phyloP scores from a whole-genome alignment of 192 early-diverging fungal genomes.

The Glomus cerebriforme region DNA sequence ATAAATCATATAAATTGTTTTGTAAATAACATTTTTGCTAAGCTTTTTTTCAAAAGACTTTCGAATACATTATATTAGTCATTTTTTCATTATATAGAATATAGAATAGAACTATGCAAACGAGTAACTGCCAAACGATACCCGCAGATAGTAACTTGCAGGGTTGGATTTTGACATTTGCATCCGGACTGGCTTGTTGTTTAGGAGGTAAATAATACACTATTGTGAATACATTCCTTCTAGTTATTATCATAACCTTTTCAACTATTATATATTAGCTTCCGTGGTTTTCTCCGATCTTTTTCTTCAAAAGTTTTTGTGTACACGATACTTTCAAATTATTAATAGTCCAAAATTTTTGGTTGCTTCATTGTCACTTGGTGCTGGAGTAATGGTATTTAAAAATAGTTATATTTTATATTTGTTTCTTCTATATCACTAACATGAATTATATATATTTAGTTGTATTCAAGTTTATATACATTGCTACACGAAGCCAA shows the following conservation, averaged over 20 bases:
- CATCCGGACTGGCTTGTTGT: constrained; percentile 45
- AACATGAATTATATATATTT: not conserved
- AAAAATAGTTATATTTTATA: not conserved
- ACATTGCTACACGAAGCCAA: not conserved
- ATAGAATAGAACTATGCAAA: not conserved
- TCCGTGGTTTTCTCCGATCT: constrained; percentile 44
- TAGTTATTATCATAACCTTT: not conserved
- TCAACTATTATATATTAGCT: constrained; percentile 23
- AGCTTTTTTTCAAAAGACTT: not conserved
- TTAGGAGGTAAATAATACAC: constrained; percentile 39
- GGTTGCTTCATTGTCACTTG: constrained; percentile 44
- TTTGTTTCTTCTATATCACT: not conserved
- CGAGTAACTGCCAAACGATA: not conserved
- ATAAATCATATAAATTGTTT: no score
- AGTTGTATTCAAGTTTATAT: constrained; percentile 18
- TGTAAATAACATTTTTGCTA: not conserved
- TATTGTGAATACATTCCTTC: not conserved
- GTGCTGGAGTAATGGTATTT: constrained; percentile 47
- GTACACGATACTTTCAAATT: constrained; percentile 35
- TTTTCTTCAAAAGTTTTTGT: constrained; percentile 36
- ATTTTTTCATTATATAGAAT: no score
- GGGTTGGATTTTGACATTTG: constrained; percentile 44
- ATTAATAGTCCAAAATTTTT: constrained; percentile 42
- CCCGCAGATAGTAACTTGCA: constrained; percentile 30
- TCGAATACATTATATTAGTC: no score